phyloP scores from a whole-genome alignment of 345 rosid species.

The Abelmoschus esculentus region DNA sequence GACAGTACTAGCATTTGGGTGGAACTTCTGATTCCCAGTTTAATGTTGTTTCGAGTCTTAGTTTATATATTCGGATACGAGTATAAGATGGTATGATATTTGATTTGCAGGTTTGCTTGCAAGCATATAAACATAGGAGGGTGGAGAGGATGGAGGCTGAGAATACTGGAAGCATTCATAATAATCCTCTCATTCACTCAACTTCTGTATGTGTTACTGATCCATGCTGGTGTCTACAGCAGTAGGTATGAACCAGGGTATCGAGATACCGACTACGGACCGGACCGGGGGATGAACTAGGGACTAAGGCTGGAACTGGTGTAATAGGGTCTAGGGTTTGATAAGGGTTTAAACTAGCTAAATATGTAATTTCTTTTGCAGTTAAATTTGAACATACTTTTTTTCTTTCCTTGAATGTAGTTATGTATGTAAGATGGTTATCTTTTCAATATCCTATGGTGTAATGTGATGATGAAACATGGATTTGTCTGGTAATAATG shows the following conservation, averaged over 20 bases:
- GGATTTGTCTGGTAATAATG: constrained; percentile 7
- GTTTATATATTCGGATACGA: not conserved
- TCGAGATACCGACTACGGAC: constrained; percentile 47
- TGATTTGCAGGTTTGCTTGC: constrained; percentile 59
- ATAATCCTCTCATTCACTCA: constrained; percentile 70
- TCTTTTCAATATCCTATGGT: no score
- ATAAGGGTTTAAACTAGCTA: not conserved
- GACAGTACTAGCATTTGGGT: constrained; percentile 82
- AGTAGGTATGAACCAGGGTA: constrained; percentile 82
- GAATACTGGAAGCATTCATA: constrained; percentile 59
- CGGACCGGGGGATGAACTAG: constrained; percentile 27
- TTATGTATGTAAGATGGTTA: no score
- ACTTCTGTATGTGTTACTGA: constrained; percentile 47
- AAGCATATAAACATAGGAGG: constrained; percentile 83
- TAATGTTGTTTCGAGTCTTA: not conserved
- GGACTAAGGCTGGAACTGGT: constrained; percentile 23
- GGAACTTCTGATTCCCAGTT: not conserved
- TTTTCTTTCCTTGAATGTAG: no score
- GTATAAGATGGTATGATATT: not conserved
- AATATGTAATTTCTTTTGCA: not conserved
- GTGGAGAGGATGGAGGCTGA: constrained; percentile 79
- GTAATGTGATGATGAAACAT: not conserved
- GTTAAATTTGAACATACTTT: not conserved
- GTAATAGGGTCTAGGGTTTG: constrained; percentile 21
- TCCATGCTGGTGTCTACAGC: constrained; percentile 73